phyloP scores from a whole-genome alignment of 2,329 filamentous ascomycete genomes.

The Fusarium sp. region DNA sequence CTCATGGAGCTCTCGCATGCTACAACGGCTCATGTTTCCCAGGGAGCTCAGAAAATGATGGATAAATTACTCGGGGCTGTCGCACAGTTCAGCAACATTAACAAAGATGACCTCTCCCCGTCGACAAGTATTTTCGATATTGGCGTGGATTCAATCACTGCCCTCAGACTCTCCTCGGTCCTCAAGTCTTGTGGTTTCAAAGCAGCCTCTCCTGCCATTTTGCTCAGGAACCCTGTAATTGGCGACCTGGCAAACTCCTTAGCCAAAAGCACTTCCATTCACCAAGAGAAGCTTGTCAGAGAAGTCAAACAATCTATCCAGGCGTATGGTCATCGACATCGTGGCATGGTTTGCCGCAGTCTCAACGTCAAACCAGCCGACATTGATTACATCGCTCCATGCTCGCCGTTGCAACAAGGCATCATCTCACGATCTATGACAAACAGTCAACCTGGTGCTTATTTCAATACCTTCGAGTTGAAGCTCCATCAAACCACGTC shows the following conservation, averaged over 20 bases:
- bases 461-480: conserved; percentile 84
- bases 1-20: conserved; percentile 70
- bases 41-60: conserved; percentile 57
- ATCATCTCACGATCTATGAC: conserved; percentile 81
- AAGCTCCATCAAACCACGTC: conserved; percentile 63
- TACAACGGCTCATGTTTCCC: conserved; percentile 42
- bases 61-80: conserved; percentile 68
- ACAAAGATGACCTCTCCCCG: conserved; percentile 61
- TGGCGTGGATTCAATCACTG: conserved; percentile 90
- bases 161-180: conserved; percentile 76
- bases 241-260: conserved; percentile 62
- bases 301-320: conserved; percentile 73
- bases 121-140: conserved; percentile 84
- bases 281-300: conserved; percentile 51
- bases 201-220: conserved; percentile 72
- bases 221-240: conserved; percentile 75
- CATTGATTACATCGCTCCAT: conserved; percentile 83
- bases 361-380: conserved; percentile 66
- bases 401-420: conserved; percentile 88
- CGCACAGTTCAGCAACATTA: conserved; percentile 64
- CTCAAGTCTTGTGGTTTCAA: conserved; percentile 75
- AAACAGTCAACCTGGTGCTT: conserved; percentile 69
- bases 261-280: conserved; percentile 8
- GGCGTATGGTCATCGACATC: conserved; percentile 75
- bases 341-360: conserved; percentile 64